phyloP scores from a whole-genome alignment of 495 filamentous ascomycete species.

The Arthonia radiata region DNA sequence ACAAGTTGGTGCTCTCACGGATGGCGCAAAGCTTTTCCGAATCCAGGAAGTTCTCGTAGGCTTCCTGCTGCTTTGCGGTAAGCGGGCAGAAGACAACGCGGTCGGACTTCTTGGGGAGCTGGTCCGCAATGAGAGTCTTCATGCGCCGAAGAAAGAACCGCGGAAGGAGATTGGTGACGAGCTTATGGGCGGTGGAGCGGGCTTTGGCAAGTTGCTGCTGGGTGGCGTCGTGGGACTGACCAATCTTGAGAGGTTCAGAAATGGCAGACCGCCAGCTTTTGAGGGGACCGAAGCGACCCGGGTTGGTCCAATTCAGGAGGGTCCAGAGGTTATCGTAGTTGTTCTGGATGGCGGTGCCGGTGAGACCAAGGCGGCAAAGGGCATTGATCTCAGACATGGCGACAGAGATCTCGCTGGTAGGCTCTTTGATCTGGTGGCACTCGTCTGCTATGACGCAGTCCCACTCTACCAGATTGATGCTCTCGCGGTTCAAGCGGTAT shows the following conservation, averaged over 20 bases:
- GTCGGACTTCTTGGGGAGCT: constrained; percentile 90
- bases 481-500: constrained; percentile 48
- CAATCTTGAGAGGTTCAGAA: constrained; percentile 53
- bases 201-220: constrained; percentile 55
- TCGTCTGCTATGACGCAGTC: constrained; percentile 96
- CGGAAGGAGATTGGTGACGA: constrained; percentile 72
- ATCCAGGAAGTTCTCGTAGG: constrained; percentile 60
- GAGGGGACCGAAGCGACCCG: constrained; percentile 58
- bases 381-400: constrained; percentile 84
- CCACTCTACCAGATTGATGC: constrained; percentile 73
- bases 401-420: constrained; percentile 47
- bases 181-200: constrained; percentile 57
- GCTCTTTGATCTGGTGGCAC: constrained; percentile 78
- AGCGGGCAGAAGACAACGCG: constrained; percentile 87
- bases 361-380: constrained; percentile 78
- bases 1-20: constrained; percentile 35
- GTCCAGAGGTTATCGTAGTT: constrained; percentile 97
- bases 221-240: constrained; percentile 88
- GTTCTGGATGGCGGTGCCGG: constrained; percentile 93
- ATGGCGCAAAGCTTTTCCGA: constrained; percentile 50
- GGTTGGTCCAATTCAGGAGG: constrained; percentile 88
- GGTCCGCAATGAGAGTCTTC: constrained; percentile 79
- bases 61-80: constrained; percentile 56
- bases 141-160: constrained; percentile 81
- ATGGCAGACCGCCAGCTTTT: constrained; percentile 57